Percentiles rank a stretch among this genome's conserved stretches.
Evolutionary conservation across 2,329 filamentous ascomycete species (phyloP).

Genomic region (Stagonosporopsis rhizophila): DNA sequence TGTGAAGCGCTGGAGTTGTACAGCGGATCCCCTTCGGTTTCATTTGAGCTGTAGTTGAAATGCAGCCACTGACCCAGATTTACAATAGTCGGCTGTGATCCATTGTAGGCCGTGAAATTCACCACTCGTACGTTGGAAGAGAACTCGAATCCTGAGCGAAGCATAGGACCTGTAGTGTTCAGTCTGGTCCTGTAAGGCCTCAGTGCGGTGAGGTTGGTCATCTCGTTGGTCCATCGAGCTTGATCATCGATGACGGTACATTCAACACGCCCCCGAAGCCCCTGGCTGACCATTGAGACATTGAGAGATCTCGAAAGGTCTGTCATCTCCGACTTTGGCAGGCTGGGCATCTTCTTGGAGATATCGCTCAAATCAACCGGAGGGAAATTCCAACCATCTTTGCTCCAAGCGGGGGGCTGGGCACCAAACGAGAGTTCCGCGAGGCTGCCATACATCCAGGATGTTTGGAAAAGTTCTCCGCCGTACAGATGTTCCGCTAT

Average conservation of each 20-base stretch:
- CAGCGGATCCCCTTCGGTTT: not conserved
- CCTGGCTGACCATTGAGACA: not conserved
- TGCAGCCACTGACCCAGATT: not conserved
- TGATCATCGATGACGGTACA: not conserved
- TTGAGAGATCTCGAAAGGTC: not conserved
- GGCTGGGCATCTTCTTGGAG: no score
- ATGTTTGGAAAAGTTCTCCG: not conserved
- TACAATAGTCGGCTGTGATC: not conserved
- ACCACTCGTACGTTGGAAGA: not conserved
- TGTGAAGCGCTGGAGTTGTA: not conserved
- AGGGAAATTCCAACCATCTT: not conserved
- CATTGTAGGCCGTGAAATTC: not conserved
- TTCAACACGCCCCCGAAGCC: not conserved
- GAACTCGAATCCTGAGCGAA: no score
- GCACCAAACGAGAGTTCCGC: not conserved
- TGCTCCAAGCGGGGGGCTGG: not conserved
- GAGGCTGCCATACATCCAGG: not conserved
- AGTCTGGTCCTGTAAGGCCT: not conserved
- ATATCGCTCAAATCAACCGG: no score
- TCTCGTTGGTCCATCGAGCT: not conserved
- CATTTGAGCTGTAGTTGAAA: not conserved
- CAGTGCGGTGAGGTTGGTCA: not conserved
- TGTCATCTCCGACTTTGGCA: not conserved
- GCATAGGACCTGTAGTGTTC: not conserved
- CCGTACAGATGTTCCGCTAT: not conserved